Base-by-base conservation (phyloP, 2,329 filamentous ascomycete genomes). In the Lithohypha guttulata region DNA sequence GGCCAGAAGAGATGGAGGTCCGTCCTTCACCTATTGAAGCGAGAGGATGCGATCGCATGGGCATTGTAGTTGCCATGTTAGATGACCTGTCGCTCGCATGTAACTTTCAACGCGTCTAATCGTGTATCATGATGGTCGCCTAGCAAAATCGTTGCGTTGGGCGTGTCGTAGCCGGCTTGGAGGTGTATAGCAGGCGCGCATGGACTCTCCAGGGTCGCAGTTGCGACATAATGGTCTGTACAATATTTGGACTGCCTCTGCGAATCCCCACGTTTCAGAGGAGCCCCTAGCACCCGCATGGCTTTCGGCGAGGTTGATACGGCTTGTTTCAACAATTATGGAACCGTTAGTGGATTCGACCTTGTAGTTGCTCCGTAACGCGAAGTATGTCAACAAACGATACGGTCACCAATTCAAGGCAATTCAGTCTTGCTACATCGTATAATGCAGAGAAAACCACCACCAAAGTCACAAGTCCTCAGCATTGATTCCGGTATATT, bases 1-100 rank as follows among this genome's bases (percentile, higher is more conserved):
- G 26, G 3, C n/a, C n/a, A 14, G 35, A 39, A 6, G 35, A 30
- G 17, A 81, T 62, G n/a, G 78, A 81, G 28, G 71, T 68, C 52
- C 69, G 63, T 42, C 65, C 52, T 50, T 58, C 56, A 34, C 55
- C 56, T 39, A 44, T 56, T 29, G 53, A 53, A 17, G 57, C 58
- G 39, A 60, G 55, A 11, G 55, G 61, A 11, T 61, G 58, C 20
- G 61, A 58, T 43, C 59, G 59, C 48, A 59, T 59, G 9, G 62
- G 57, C 21, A 64, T 47, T 15, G 54, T 52, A 31, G 53, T 55
- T 41, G 55, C 52, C 59, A 63, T 63, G 41, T 52, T 58, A 35
- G 45, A 10, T 21, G 19, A 15, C 10, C 35, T 44, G 43, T 45
- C 44, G 48, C 43, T 33, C 32, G 42, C 39, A 42, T 43, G 42